Percentiles rank a stretch among this genome's conserved stretches.
phyloP scores from a whole-genome alignment of 768 basidiomycete species.

The Symmetrospora coprosmae region DNA sequence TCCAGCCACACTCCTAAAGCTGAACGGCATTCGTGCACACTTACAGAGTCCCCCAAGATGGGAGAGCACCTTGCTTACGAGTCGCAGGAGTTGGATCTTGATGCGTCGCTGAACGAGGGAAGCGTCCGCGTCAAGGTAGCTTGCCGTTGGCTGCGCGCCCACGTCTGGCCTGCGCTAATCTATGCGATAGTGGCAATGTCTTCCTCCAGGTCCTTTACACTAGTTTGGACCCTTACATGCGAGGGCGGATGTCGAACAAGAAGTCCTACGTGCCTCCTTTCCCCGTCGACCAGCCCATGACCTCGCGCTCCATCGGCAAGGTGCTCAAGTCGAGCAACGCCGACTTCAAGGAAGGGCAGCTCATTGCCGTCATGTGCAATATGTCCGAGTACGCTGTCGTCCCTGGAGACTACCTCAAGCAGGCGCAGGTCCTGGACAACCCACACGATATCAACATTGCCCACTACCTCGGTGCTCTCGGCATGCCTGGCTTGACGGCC shows the following conservation, averaged over 20 bases:
- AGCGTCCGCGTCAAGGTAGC: conserved; percentile 4
- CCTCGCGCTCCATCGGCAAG: conserved; percentile 31
- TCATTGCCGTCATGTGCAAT: conserved; percentile 31
- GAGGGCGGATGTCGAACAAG: conserved; percentile 28
- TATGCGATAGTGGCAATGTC: background rate
- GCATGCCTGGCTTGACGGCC: conserved; percentile 36
- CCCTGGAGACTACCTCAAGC: conserved; percentile 7
- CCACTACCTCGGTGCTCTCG: conserved; percentile 30
- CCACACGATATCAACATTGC: conserved; percentile 4
- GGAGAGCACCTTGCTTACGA: conserved; percentile 12
- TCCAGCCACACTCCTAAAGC: background rate
- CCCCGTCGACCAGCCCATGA: conserved; percentile 24
- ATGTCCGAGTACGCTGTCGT: conserved; percentile 19
- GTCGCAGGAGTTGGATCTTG: conserved; percentile 1
- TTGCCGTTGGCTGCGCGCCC: no score
- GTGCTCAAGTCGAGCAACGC: conserved; percentile 30
- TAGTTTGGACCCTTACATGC: conserved; percentile 36
- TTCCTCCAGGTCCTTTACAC: conserved; percentile 8
- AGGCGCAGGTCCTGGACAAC: conserved; percentile 21
- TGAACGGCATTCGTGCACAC: background rate
- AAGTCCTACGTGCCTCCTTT: conserved; percentile 33
- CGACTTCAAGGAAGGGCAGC: conserved; percentile 29
- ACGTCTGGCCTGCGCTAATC: no score
- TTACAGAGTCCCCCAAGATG: conserved; percentile 5
- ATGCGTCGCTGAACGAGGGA: background rate